Conservation (phyloP, 306 rosid species). For the Ziziphus jujuba region DNA sequence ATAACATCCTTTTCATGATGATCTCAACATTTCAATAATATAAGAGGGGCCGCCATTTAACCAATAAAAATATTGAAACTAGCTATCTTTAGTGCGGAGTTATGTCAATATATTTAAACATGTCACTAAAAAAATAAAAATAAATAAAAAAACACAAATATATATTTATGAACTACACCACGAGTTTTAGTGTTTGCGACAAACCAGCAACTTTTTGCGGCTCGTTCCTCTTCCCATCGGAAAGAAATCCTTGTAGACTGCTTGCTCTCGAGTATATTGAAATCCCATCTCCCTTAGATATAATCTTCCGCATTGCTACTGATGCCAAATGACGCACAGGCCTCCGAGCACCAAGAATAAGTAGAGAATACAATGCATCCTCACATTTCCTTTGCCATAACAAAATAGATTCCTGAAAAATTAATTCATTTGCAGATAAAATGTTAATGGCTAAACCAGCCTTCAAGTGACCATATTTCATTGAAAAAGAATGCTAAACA, state of each 20-base stretch:
- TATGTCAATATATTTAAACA: too few species aligned
- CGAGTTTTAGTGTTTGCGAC: slow-evolving; percentile 22
- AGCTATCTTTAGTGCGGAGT: too few species aligned
- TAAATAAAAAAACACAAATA: neutral
- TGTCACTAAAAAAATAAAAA: neutral
- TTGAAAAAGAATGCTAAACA: neutral
- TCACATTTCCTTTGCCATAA: slow-evolving; percentile 97
- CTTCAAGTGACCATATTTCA: neutral
- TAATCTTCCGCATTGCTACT: slow-evolving; percentile 80
- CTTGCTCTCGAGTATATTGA: slow-evolving; percentile 92
- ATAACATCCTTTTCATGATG: too few species aligned
- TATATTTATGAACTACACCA: neutral
- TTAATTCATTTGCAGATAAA: slow-evolving; percentile 19
- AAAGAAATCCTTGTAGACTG: slow-evolving; percentile 96
- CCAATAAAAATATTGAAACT: too few species aligned
- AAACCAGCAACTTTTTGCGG: slow-evolving; percentile 87
- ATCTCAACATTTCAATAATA: too few species aligned
- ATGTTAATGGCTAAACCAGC: neutral
- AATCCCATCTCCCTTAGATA: slow-evolving; percentile 83
- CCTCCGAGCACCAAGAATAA: slow-evolving; percentile 85
- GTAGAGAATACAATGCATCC: slow-evolving; percentile 82
- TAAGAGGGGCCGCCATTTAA: too few species aligned
- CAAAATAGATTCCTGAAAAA: slow-evolving; percentile 78
- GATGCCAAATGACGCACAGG: slow-evolving; percentile 98
- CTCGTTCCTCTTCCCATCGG: slow-evolving; percentile 82